Evolutionary conservation across 169 alveolate genomes (phyloP).

Genomic region (Theileria annulata): DNA sequence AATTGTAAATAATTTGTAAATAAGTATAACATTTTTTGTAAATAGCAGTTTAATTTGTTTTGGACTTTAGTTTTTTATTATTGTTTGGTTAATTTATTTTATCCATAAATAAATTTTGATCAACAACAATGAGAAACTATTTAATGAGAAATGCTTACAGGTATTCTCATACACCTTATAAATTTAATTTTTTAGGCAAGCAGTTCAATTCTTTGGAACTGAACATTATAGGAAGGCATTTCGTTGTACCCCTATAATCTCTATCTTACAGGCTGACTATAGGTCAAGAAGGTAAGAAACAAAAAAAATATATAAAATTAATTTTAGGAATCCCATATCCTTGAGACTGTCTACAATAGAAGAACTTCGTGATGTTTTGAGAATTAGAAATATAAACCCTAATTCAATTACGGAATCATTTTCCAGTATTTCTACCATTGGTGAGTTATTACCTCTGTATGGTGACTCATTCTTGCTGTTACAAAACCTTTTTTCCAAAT

Average conservation of each 20-base stretch:
- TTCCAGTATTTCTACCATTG: constrained; percentile 36
- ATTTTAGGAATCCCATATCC: constrained; percentile 56
- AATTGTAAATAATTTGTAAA: constrained; percentile 6
- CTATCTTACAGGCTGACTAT: constrained; percentile 47
- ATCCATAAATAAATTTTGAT: background rate
- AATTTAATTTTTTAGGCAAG: constrained; percentile 33
- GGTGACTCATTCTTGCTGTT: constrained; percentile 35
- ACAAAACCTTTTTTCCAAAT: constrained; percentile 23
- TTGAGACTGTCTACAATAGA: constrained; percentile 58
- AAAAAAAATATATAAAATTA: too few relatives aligned
- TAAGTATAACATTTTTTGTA: background rate
- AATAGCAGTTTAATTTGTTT: constrained; percentile 10
- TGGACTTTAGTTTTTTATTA: background rate
- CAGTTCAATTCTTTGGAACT: constrained; percentile 67
- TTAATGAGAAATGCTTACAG: constrained; percentile 33
- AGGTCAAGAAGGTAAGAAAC: constrained; percentile 48
- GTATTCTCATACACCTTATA: background rate
- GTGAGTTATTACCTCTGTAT: constrained; percentile 62
- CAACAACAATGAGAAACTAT: constrained; percentile 28
- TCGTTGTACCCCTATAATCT: constrained; percentile 41
- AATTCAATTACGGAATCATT: constrained; percentile 43
- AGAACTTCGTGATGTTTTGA: constrained; percentile 57
- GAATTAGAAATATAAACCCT: constrained; percentile 34
- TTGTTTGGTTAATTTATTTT: background rate
- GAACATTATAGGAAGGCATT: constrained; percentile 70